A percentile compares a stretch with the other conserved stretches of the same genome.
Conservation (phyloP, 306 rosid species). For the Fagus crenata region DNA sequence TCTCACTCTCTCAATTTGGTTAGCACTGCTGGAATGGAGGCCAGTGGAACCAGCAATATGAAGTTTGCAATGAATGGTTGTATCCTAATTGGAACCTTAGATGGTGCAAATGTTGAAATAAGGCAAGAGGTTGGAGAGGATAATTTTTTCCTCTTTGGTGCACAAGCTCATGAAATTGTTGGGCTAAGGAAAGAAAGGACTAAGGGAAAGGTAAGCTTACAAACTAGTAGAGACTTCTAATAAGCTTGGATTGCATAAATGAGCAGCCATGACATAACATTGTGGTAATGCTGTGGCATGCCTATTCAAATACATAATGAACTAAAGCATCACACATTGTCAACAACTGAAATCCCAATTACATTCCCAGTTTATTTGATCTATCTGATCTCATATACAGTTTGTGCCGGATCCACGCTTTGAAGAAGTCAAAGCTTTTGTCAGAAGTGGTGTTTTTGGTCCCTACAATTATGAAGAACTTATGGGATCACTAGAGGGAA, state of each 20-base stretch:
- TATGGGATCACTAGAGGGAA: constrained; percentile 87
- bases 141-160: constrained; percentile 96
- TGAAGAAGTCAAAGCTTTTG: constrained; percentile 80
- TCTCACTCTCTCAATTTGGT: constrained; percentile 7
- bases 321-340: too few relatives aligned
- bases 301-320: too few relatives aligned
- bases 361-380: constrained; percentile 15
- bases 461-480: constrained; percentile 65
- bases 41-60: constrained; percentile 99
- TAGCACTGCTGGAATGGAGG: constrained; percentile 99
- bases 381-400: constrained; percentile 47
- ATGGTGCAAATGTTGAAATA: constrained; percentile 98
- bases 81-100: constrained; percentile 89
- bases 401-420: constrained; percentile 88
- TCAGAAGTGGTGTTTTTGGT: constrained; percentile 86
- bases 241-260: too few relatives aligned
- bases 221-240: too few relatives aligned
- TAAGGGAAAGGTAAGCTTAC: constrained; percentile 71
- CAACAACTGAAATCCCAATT: too few relatives aligned
- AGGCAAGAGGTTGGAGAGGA: constrained; percentile 91
- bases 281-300: too few relatives aligned
- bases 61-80: constrained; percentile 98
- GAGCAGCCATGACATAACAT: too few relatives aligned
- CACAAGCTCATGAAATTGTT: constrained; percentile 87
- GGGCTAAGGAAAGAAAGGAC: constrained; percentile 91